Evolutionary conservation across 345 rosid species (phyloP).

Genomic region (Rhizophora apiculata): DNA sequence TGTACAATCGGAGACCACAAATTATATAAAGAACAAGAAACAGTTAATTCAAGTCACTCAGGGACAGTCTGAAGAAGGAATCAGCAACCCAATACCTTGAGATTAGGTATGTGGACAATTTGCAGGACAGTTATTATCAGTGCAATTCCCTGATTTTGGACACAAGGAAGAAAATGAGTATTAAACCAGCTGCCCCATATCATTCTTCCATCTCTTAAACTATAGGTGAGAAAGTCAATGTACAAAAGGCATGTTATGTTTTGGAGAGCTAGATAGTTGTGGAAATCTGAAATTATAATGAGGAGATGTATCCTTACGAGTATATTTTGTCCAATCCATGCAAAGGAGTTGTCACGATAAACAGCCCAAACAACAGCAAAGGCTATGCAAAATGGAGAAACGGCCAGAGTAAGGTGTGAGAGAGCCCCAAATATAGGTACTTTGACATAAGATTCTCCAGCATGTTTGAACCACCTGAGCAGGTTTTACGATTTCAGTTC

Average conservation of each 20-base stretch:
- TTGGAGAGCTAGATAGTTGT: no score
- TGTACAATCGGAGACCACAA: background rate
- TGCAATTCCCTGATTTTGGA: slow-evolving; percentile 74
- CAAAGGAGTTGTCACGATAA: slow-evolving; percentile 54
- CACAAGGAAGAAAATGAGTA: slow-evolving; percentile 9
- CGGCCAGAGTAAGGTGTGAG: slow-evolving; percentile 78
- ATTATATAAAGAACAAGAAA: background rate
- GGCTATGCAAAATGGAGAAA: slow-evolving; percentile 86
- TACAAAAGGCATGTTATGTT: no score
- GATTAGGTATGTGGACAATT: slow-evolving; percentile 93
- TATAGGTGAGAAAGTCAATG: no score
- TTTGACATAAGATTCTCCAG: slow-evolving; percentile 66
- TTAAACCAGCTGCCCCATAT: slow-evolving; percentile 3
- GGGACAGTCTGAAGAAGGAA: background rate
- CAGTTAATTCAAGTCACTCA: slow-evolving; percentile 2
- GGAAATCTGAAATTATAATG: background rate
- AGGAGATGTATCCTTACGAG: slow-evolving; percentile 56
- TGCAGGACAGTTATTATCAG: slow-evolving; percentile 91
- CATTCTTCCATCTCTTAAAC: no score
- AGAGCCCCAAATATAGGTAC: slow-evolving; percentile 84
- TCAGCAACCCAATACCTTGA: slow-evolving; percentile 56
- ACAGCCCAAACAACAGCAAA: slow-evolving; percentile 93
- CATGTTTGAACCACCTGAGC: slow-evolving; percentile 74
- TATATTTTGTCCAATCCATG: slow-evolving; percentile 99
- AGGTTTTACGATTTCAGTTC: slow-evolving; percentile 15